Evolutionary conservation across 768 basidiomycete species (phyloP), one percentile per base, ranked within the genome.

Genomic region (Gymnopilus dilepis): DNA sequence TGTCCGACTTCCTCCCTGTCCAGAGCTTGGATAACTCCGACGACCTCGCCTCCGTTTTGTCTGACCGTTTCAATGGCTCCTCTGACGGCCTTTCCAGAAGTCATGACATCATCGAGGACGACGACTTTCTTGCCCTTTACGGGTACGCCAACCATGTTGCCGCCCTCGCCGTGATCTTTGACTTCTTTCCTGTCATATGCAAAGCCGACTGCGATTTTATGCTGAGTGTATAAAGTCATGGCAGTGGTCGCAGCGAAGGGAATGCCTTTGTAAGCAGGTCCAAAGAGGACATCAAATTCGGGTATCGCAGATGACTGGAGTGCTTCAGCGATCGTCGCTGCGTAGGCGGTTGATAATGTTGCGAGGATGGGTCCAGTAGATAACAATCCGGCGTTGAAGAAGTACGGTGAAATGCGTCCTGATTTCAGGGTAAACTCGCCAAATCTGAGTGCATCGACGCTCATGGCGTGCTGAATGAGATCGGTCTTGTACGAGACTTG

Each of bases 251-350:
- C 91, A 0, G 95, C 96, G 53, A 99, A 87, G 0, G 95, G 85
- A 70, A 99, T 99, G 24, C 95, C 97, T 78, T 99, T 99, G 80
- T 99, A 99, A 2, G 97, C 96, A 0, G 97, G 97, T 0, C 97
- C 97, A 67, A 99, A 97, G 33, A 99, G 82, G 45, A 98, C 84
- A 67, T 97, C 93, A 67, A 96, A 85, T 28, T 72, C 57, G 11
- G 82, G 82, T 4, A 83, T 64, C 21, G 64, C 60, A 11, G 67
- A 33, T 2, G 74, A 64, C 12, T 71, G 58, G 33, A 80, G 76
- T 0, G 91, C 83, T 21, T 78, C 74, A 12, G 84, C 78, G 70
- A 98, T 92, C 12, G 92, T 90, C 1, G 87, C 76, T 2, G 97
- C 94, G 67, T 96, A 98, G 4, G 95, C 93, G 3, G 84, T 79